Base-by-base conservation (phyloP, 2,329 filamentous ascomycete genomes). In the Dryadomyces quercivorus region DNA sequence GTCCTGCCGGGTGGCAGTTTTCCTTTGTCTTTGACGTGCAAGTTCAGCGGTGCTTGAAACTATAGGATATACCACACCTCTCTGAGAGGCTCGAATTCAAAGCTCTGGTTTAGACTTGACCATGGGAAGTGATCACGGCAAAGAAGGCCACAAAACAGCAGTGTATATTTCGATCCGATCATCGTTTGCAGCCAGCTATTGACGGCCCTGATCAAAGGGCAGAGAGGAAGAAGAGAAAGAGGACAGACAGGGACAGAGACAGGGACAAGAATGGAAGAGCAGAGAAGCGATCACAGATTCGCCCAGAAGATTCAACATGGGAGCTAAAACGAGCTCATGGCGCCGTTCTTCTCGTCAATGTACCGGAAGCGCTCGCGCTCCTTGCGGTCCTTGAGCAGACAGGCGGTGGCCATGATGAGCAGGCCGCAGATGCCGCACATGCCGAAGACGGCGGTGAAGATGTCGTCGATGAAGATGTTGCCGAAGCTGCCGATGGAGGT, bases 401-500 rank as follows among this genome's bases (percentile, higher is more conserved):
- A 89, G 34, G 85, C 83, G 13, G 85, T 82, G 60, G 81, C 79
- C 55, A 92, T 72, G 60, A 92, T 71, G 50, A 92, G 73, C 52
- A 88, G 63, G 45, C 77, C 77, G 64, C 90, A 82, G 59, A 88
- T 66, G 55, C 81, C 86, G 58, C 91, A 86, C 66, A 92, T 82
- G 58, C 86, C 88, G 66, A 93, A 93, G 54, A 86, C 75, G 22
- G 81, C 81, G 1, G 88, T 93, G 67, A 92, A 93, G 64, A 92
- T 81, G 55, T 81, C 70, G 68, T 90, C 86, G 59, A 92, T 72
- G 63, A 85, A 86, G 56, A 73, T 71, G 68, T 89, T 90, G 56
- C 83, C 77, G 62, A 85, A 89, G 53, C 72, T 77, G 22, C 79
- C 78, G 61, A 93, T 82, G 1, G 82, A 76, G 2, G 76, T 73